Percentiles rank a stretch among this genome's conserved stretches.
phyloP scores from a whole-genome alignment of 352 stramenopile genomes.

The Globisporangium heterothallicum region DNA sequence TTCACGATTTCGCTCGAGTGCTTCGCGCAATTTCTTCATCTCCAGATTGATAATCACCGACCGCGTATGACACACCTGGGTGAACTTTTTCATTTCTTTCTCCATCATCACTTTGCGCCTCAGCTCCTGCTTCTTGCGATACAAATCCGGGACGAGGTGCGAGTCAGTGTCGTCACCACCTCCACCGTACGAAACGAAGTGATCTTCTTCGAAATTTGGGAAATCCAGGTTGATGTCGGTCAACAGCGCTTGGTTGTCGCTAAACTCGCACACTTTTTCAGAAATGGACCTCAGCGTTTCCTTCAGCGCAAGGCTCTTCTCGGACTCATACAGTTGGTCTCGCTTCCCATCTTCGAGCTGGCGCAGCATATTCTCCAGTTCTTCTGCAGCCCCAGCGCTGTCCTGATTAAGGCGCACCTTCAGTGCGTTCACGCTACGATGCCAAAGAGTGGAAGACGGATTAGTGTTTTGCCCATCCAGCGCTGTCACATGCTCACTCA shows the following conservation, averaged over 20 bases:
- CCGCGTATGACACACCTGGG: constrained; percentile 51
- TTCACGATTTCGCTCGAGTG: constrained; percentile 32
- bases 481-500: no score
- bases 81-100: constrained; percentile 68
- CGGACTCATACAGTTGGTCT: constrained; percentile 55
- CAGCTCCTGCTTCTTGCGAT: constrained; percentile 69
- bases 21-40: constrained; percentile 44
- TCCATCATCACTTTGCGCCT: constrained; percentile 67
- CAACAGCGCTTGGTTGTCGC: constrained; percentile 39
- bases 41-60: constrained; percentile 55
- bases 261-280: constrained; percentile 42
- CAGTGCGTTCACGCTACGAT: constrained; percentile 58
- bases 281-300: constrained; percentile 53
- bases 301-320: constrained; percentile 43
- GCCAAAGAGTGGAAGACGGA: no score
- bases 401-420: constrained; percentile 72
- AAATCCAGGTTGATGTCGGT: constrained; percentile 48
- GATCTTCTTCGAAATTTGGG: constrained; percentile 19
- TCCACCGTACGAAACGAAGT: not conserved
- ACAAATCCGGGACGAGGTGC: constrained; percentile 44
- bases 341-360: constrained; percentile 65
- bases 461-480: no score
- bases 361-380: constrained; percentile 58
- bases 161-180: constrained; percentile 16
- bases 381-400: constrained; percentile 50